Evolutionary conservation across 345 rosid genomes (phyloP), one percentile per base, ranked within the genome.

Genomic region (Diplotaxis tenuifolia): DNA sequence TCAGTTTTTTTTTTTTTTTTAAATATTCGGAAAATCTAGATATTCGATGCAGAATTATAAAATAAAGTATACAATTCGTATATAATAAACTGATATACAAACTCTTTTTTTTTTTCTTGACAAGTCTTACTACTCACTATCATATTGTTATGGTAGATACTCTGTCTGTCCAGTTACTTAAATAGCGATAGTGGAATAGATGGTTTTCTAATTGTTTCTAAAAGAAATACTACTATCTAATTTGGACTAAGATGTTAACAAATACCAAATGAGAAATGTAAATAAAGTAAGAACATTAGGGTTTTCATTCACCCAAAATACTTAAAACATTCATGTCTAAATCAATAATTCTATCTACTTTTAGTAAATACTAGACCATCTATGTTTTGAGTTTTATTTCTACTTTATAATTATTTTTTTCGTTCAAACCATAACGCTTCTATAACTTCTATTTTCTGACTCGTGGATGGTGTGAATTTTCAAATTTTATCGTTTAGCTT

Each of bases 1-100:
- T 59, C 11, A 8, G 4, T 11, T 22, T 53, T 47, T 2, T n/a
- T n/a, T n/a, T n/a, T n/a, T n/a, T n/a, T n/a, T n/a, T n/a, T n/a
- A n/a, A n/a, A n/a, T 20, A 60, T 60, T 60, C 25, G n/a, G 31
- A 16, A 16, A 9, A 60, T 60, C 64, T 60, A 60, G 45, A 60
- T 60, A 60, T 60, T 60, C 45, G 45, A 10, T 60, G 36, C 25
- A 31, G 9, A 28, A 14, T 55, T 15, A 1, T 5, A 23, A 28
- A 58, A 4, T 56, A 27, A 47, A 11, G 22, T 58, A 28, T 57
- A 27, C 62, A n/a, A 27, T 28, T 57, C 21, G 21, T 27, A 15
- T 58, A 58, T 5, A 28, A 58, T 58, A 58, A 58, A 28, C 62
- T 1, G 11, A 8, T 55, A 21, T 11, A 21, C n/a, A 4, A 11